Evolutionary conservation across 179 eudicot species (phyloP), one percentile per base, ranked within the genome.

Genomic region (Heliamphora pulchella): DNA sequence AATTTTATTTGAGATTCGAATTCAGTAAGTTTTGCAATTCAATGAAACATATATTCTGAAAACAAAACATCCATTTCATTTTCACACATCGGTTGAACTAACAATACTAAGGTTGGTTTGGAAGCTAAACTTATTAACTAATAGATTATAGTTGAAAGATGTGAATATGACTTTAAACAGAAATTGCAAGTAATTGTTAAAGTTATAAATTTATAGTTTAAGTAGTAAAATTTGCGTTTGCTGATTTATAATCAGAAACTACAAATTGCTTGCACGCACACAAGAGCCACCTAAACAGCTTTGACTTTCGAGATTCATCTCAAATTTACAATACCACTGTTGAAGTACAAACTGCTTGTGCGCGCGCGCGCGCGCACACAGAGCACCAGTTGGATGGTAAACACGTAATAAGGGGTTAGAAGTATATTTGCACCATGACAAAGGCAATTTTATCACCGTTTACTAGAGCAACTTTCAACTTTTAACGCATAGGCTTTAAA

Each of bases 301-400:
- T 31, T 31, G 31, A 31, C 31, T 31, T 31, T 31, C 31, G 31
- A 31, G 31, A 31, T 31, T 31, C 31, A 75, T 3, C 11, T 55
- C 44, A n/a, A 75, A 71, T 48, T 17, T n/a, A 10, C 58, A 46
- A 46, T 70, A 57, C 57, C 18, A 10, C 76, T 51, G 47, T 41
- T 57, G 22, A 58, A 74, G 57, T 74, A 57, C 54, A 1, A 73
- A 57, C 78, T 31, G 77, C 77, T 74, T 53, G 77, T 1, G 2
- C 1, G 14, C 1, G 47, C 3, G 17, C 8, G 6, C 1, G 43
- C 3, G 0, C 31, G 0, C 31, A 31, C 31, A 31, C 31, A 44
- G 8, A 48, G 71, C 46, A 22, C 50, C 47, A 50, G 2, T 62
- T 18, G 58, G 44, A 43, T 64, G 46, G 22, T 39, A 31, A 51